Evolutionary conservation across 225 moss, liverwort and hornwort species (phyloP).

Genomic region (Polytrichum commune): DNA sequence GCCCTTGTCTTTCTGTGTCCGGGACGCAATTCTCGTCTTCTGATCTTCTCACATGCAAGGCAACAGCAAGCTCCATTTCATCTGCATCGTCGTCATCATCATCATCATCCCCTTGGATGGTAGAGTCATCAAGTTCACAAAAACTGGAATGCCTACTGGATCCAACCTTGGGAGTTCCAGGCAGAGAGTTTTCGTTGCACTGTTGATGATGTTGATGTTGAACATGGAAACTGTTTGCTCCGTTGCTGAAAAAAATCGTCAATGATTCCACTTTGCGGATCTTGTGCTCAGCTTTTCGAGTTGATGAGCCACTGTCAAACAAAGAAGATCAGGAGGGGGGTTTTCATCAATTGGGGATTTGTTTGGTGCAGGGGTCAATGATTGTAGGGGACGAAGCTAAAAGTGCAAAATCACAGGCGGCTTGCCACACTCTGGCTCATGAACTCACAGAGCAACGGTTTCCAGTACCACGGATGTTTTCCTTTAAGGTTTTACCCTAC

Average conservation of each 20-base stretch:
- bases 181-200: slow-evolving; percentile 14
- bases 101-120: background rate
- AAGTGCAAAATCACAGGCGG: slow-evolving; percentile 75
- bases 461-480: slow-evolving; percentile 85
- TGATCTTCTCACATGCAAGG: background rate
- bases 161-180: slow-evolving; percentile 17
- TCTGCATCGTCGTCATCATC: background rate
- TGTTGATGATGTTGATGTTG: slow-evolving; percentile 8
- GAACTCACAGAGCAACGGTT: slow-evolving; percentile 98
- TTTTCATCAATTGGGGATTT: background rate
- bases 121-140: slow-evolving; percentile 1
- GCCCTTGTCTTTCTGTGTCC: background rate
- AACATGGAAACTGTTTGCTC: slow-evolving; percentile 12
- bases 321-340: too few relatives aligned
- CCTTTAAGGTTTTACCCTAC: slow-evolving; percentile 66
- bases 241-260: slow-evolving; percentile 19
- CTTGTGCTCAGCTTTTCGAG: too few relatives aligned
- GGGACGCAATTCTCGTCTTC: background rate
- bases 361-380: slow-evolving; percentile 65
- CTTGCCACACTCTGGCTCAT: slow-evolving; percentile 85
- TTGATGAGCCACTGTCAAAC: too few relatives aligned
- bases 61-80: background rate
- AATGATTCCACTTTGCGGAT: too few relatives aligned
- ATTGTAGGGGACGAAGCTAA: slow-evolving; percentile 71
- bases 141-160: slow-evolving; percentile 18